phyloP scores from a whole-genome alignment of 2,329 filamentous ascomycete genomes.

The Aureobasidium musti region DNA sequence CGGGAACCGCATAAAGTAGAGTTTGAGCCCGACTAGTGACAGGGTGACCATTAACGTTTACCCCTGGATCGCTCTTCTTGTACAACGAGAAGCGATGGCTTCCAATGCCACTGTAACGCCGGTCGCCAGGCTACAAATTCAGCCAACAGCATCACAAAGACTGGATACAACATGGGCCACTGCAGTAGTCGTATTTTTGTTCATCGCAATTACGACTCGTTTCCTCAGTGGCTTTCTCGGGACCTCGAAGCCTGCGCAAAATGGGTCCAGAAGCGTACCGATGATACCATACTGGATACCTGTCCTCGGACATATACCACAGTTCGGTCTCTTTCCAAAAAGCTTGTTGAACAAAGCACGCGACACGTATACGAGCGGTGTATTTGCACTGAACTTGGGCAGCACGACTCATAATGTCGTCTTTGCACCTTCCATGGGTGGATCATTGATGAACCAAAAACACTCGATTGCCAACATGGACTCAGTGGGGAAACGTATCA shows the following conservation, averaged over 20 bases:
- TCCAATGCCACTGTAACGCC: slow-evolving; percentile 1
- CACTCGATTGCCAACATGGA: slow-evolving; percentile 39
- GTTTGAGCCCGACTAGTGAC: background rate
- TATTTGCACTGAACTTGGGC: slow-evolving; percentile 54
- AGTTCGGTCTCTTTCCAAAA: slow-evolving; percentile 51
- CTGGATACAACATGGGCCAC: background rate
- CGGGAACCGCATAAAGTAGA: background rate
- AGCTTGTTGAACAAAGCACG: slow-evolving; percentile 47
- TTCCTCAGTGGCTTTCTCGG: slow-evolving; percentile 29
- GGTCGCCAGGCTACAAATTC: background rate
- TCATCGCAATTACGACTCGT: slow-evolving; percentile 29
- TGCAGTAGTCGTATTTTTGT: background rate
- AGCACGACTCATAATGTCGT: slow-evolving; percentile 55
- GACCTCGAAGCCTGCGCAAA: slow-evolving; percentile 24
- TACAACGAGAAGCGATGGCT: background rate
- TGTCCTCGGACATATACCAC: slow-evolving; percentile 57
- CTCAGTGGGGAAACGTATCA: slow-evolving; percentile 35
- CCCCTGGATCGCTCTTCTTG: background rate
- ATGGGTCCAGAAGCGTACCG: slow-evolving; percentile 46
- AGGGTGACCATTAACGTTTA: slow-evolving; percentile 1
- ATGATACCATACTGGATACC: slow-evolving; percentile 62
- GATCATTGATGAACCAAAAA: slow-evolving; percentile 45
- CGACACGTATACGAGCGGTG: slow-evolving; percentile 45
- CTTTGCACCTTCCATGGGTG: slow-evolving; percentile 51
- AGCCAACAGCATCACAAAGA: background rate